Evolutionary conservation across 306 rosid species (phyloP).

Genomic region (Adenanthera pavonina): DNA sequence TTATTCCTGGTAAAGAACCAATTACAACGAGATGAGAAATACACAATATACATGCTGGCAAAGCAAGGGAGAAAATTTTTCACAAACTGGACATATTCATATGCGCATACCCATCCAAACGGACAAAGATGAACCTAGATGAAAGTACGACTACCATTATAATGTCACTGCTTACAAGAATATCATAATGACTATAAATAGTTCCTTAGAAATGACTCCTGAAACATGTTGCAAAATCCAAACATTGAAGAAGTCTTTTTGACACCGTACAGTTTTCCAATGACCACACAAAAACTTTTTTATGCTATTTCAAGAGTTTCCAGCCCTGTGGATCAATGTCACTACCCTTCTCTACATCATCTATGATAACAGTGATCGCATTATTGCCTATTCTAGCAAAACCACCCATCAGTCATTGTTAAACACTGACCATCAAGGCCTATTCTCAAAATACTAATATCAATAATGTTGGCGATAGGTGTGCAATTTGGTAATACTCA

Average conservation of each 20-base stretch:
- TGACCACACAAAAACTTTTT: background rate
- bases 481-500: background rate
- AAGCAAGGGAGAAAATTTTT: background rate
- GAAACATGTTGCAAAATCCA: background rate
- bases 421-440: background rate
- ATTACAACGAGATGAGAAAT: constrained; percentile 2
- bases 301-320: background rate
- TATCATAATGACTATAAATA: constrained; percentile 2
- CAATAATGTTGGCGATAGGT: background rate
- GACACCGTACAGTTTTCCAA: background rate
- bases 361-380: background rate
- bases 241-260: background rate
- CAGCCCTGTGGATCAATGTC: background rate
- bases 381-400: background rate
- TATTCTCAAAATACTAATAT: background rate
- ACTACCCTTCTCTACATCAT: background rate
- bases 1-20: constrained; percentile 41
- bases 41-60: constrained; percentile 11
- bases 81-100: background rate
- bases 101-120: background rate
- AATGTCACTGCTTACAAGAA: background rate
- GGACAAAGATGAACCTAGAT: background rate
- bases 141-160: background rate
- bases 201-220: background rate
- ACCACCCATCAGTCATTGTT: background rate